Conservation (phyloP, 371 early-diverging fungal genomes). For the Chytridiales sp. region DNA sequence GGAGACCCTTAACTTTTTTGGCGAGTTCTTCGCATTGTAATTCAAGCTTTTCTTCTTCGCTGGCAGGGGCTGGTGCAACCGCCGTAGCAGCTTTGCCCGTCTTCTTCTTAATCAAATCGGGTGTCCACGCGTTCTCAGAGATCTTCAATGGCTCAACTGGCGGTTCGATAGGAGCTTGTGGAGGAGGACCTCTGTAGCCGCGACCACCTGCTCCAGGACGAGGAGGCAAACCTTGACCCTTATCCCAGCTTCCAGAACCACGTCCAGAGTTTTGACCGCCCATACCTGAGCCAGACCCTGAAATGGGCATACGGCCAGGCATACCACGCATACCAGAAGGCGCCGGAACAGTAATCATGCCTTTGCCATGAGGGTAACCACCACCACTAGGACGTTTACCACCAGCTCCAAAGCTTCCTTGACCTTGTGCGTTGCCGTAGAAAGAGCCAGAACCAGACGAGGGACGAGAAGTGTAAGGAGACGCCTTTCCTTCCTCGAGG, state of each 20-base stretch:
- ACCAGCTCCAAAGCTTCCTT: slow-evolving; percentile 13
- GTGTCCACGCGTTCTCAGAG: slow-evolving; percentile 84
- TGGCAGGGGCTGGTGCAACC: too few relatives aligned
- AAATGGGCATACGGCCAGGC: slow-evolving; percentile 40
- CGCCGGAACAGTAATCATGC: slow-evolving; percentile 26
- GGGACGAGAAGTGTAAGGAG: slow-evolving; percentile 36
- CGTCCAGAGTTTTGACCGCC: slow-evolving; percentile 20
- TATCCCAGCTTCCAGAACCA: slow-evolving; percentile 61
- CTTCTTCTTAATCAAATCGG: slow-evolving; percentile 45
- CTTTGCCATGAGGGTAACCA: slow-evolving; percentile 21
- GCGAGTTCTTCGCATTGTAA: slow-evolving; percentile 35
- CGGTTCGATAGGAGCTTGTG: slow-evolving; percentile 25
- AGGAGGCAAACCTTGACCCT: slow-evolving; percentile 56
- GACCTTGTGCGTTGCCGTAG: slow-evolving; percentile 4
- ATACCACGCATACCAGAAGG: slow-evolving; percentile 28
- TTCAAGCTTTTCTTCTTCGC: slow-evolving; percentile 38
- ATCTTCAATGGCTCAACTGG: slow-evolving; percentile 68
- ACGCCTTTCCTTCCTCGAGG: slow-evolving; percentile 63
- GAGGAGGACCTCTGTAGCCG: slow-evolving; percentile 16
- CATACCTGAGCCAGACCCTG: slow-evolving; percentile 20
- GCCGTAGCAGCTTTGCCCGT: slow-evolving; percentile 12
- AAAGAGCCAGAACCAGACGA: slow-evolving; percentile 24
- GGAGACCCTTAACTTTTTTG: slow-evolving; percentile 80
- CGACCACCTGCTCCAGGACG: slow-evolving; percentile 46
- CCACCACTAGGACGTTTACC: not conserved